Percentiles rank a stretch among this genome's conserved stretches.
phyloP scores from a whole-genome alignment of 2,329 filamentous ascomycete species.

The Colletotrichum sojae region DNA sequence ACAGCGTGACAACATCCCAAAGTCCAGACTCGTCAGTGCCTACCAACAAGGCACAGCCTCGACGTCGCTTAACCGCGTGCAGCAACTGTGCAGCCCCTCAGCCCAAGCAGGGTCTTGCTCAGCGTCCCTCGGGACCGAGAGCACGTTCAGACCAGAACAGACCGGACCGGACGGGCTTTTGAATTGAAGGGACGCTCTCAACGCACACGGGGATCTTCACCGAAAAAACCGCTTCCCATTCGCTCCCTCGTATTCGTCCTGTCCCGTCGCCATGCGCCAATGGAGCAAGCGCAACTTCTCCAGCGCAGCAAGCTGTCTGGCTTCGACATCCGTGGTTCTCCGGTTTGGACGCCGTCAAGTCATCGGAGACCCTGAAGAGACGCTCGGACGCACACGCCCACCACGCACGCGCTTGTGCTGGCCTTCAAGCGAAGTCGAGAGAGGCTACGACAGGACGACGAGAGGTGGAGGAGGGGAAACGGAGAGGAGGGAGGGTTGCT shows the following conservation, averaged over 20 bases:
- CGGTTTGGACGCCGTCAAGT: constrained; percentile 1
- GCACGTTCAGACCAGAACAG: neutral
- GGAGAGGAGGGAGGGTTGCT: neutral
- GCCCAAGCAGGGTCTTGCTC: constrained; percentile 12
- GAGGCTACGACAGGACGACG: neutral
- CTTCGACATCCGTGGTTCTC: no score
- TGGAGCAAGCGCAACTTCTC: no score
- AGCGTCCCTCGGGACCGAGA: neutral
- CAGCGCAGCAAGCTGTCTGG: no score
- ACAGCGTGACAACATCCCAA: constrained; percentile 13
- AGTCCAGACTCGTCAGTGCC: neutral
- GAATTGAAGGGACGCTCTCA: neutral
- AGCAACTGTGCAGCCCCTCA: neutral
- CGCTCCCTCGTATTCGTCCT: neutral
- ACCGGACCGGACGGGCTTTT: neutral
- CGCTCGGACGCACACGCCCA: no score
- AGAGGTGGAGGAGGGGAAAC: no score
- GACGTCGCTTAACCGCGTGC: constrained; percentile 8
- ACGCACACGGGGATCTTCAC: no score
- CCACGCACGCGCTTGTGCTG: neutral
- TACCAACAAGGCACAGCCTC: constrained; percentile 4
- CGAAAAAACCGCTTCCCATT: neutral
- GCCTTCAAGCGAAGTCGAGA: constrained; percentile 35
- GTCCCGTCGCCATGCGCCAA: no score
- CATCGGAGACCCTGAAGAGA: constrained; percentile 2